These are phyloP conservation scores for Salix caprea DNA, from an alignment of 345 rosid genomes.

Conservation along the genomic window DNA sequence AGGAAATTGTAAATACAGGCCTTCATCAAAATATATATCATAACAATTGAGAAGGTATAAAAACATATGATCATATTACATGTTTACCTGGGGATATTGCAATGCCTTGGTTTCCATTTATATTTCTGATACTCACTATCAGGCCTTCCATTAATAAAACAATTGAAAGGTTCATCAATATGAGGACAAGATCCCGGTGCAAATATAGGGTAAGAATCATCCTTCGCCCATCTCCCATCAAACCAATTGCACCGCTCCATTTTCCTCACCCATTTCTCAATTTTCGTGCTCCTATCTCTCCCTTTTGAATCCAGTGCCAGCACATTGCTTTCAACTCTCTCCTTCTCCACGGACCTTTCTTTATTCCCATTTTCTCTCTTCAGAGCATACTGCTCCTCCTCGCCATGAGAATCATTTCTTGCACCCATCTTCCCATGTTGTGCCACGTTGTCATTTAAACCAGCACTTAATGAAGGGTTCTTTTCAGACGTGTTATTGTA, in stretches of 20 bases:
- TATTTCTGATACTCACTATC: slow-evolving; percentile 33
- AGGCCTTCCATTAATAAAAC: slow-evolving; percentile 39
- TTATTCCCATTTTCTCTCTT: background rate
- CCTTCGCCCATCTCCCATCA: slow-evolving; percentile 45
- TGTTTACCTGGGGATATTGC: slow-evolving; percentile 40
- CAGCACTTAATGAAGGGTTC: background rate
- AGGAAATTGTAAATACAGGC: background rate
- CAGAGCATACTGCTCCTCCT: background rate
- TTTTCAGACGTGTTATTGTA: slow-evolving; percentile 1
- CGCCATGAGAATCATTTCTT: background rate
- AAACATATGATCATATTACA: no score
- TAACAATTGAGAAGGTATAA: background rate
- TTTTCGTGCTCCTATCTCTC: background rate
- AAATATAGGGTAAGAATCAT: slow-evolving; percentile 39
- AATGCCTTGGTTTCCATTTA: slow-evolving; percentile 42
- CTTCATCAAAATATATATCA: background rate
- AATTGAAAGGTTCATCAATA: slow-evolving; percentile 44
- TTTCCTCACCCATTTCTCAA: slow-evolving; percentile 15
- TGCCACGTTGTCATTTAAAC: background rate
- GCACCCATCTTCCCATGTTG: background rate
- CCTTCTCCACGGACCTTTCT: background rate
- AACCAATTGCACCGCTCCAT: slow-evolving; percentile 31
- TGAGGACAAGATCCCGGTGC: slow-evolving; percentile 38
- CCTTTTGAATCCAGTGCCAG: background rate
- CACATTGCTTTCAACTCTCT: background rate